phyloP scores from a whole-genome alignment of 306 rosid genomes.

The Canavalia gladiata region DNA sequence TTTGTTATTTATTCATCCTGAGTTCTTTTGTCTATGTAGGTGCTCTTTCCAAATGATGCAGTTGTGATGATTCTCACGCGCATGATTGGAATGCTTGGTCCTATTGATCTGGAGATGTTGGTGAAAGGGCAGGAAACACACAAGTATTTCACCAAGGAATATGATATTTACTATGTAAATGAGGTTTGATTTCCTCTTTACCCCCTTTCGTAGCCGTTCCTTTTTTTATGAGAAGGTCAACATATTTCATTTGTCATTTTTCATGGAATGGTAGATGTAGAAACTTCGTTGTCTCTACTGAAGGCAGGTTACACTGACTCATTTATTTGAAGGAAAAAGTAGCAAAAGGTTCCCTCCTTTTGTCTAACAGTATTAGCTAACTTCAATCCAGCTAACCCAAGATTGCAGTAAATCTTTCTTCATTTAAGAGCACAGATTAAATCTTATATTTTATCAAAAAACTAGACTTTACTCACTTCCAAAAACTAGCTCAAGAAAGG shows the following conservation, averaged over 20 bases:
- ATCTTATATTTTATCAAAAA: not conserved
- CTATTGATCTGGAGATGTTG: slow-evolving; percentile 87
- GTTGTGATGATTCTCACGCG: slow-evolving; percentile 85
- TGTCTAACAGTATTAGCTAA: slow-evolving; percentile 26
- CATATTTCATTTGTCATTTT: not conserved
- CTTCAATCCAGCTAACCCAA: slow-evolving; percentile 17
- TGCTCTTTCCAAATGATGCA: slow-evolving; percentile 86
- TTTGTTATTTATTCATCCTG: slow-evolving; percentile 13
- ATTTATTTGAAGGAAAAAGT: slow-evolving; percentile 3
- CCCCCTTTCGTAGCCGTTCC: not conserved
- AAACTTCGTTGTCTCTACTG: not conserved
- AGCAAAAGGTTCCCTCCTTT: not conserved
- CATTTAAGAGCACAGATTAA: not conserved
- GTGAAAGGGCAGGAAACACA: slow-evolving; percentile 82
- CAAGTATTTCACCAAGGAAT: slow-evolving; percentile 91
- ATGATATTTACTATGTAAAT: slow-evolving; percentile 77
- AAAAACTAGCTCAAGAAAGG: too few species aligned
- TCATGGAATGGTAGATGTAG: slow-evolving; percentile 1
- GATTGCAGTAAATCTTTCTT: not conserved
- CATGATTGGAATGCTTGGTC: slow-evolving; percentile 88
- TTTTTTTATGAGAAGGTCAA: not conserved
- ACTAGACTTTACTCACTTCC: too few species aligned
- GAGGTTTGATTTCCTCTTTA: slow-evolving; percentile 71
- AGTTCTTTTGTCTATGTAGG: slow-evolving; percentile 59
- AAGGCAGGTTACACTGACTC: not conserved